Evolutionary conservation across 2,329 filamentous ascomycete genomes (phyloP).

Genomic region (Endoconidiophora polonica): DNA sequence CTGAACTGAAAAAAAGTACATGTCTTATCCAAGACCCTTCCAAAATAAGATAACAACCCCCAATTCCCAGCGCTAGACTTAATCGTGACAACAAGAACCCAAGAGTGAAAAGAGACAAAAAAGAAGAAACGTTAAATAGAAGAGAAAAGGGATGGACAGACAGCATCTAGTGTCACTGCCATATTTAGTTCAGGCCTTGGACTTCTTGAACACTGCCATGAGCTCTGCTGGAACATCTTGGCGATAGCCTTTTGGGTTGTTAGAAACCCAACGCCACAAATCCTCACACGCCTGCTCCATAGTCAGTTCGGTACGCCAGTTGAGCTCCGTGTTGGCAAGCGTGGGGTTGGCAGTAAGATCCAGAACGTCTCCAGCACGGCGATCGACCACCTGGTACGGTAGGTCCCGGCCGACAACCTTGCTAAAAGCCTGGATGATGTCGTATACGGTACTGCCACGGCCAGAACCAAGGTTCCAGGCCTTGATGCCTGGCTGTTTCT

Average conservation of each 20-base stretch:
- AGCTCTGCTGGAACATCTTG: slow-evolving; percentile 79
- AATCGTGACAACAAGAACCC: not conserved
- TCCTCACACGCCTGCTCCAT: slow-evolving; percentile 89
- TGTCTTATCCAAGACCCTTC: not conserved
- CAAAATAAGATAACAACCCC: not conserved
- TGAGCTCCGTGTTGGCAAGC: slow-evolving; percentile 72
- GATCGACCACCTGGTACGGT: slow-evolving; percentile 67
- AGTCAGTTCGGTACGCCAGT: slow-evolving; percentile 80
- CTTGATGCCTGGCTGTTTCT: slow-evolving; percentile 71
- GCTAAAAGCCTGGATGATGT: slow-evolving; percentile 93
- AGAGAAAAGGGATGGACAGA: not conserved
- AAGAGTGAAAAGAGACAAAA: not conserved
- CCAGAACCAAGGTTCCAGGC: slow-evolving; percentile 96
- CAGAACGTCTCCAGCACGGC: slow-evolving; percentile 78
- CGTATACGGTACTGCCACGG: slow-evolving; percentile 85
- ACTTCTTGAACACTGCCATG: slow-evolving; percentile 44
- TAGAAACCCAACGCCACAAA: slow-evolving; percentile 92
- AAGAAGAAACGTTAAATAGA: not conserved
- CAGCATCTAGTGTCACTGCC: not conserved
- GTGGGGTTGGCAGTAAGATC: slow-evolving; percentile 86
- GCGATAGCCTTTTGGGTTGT: slow-evolving; percentile 89
- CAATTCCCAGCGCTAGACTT: not conserved
- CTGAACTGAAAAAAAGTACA: not conserved
- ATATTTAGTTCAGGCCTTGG: slow-evolving; percentile 19
- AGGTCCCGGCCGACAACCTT: slow-evolving; percentile 71